phyloP scores from a whole-genome alignment of 176 grass and related monocot genomes.

The Elaeis guineensis region DNA sequence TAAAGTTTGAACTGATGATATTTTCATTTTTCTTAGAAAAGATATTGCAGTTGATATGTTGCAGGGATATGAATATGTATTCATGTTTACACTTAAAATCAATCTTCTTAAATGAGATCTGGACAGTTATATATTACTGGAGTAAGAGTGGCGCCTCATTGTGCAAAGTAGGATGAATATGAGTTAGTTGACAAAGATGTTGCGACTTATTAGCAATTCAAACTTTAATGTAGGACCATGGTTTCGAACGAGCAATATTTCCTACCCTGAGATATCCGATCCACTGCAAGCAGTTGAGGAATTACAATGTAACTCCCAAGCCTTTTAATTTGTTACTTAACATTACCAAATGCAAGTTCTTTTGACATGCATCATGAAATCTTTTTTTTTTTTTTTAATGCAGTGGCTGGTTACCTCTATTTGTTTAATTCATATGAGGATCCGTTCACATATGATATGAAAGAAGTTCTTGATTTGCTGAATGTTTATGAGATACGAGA shows the following conservation, averaged over 20 bases:
- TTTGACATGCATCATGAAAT: conserved; percentile 2
- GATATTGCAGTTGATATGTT: too few relatives aligned
- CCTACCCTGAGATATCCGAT: conserved; percentile 73
- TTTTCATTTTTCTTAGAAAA: too few relatives aligned
- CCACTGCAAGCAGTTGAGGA: conserved; percentile 50
- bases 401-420: conserved; percentile 73
- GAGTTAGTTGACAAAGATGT: not conserved
- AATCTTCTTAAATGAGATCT: too few relatives aligned
- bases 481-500: conserved; percentile 72
- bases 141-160: too few relatives aligned
- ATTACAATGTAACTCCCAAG: conserved; percentile 46
- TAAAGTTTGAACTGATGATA: too few relatives aligned
- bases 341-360: too few relatives aligned
- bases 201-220: not conserved
- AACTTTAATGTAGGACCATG: conserved; percentile 59
- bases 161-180: not conserved
- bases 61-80: too few relatives aligned
- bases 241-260: conserved; percentile 63
- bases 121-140: too few relatives aligned
- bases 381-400: conserved; percentile 16
- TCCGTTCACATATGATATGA: conserved; percentile 46
- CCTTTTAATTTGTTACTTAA: too few relatives aligned
- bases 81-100: too few relatives aligned
- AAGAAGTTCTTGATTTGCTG: conserved; percentile 71
- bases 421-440: conserved; percentile 38